phyloP scores from a whole-genome alignment of 805 yeast species.

The Monosporozyma servazzii region DNA sequence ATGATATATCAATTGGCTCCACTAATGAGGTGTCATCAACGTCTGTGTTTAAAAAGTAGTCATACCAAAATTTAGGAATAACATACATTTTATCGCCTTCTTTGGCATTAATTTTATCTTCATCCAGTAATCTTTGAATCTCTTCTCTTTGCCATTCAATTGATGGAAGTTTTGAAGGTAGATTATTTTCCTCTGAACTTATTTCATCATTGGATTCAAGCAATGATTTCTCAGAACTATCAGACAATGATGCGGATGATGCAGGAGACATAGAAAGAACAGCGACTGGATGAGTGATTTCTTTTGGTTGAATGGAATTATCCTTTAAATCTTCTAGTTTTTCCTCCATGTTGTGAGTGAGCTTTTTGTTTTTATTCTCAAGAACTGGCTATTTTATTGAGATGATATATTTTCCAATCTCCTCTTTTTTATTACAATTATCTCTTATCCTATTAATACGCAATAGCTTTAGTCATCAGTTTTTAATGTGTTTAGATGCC shows the following conservation, averaged over 20 bases:
- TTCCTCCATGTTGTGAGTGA: background rate
- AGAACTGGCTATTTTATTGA: background rate
- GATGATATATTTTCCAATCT: background rate
- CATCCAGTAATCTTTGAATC: conserved; percentile 10
- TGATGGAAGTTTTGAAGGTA: background rate
- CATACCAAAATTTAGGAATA: conserved; percentile 40
- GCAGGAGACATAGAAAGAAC: background rate
- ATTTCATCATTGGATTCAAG: background rate
- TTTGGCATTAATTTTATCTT: conserved; percentile 11
- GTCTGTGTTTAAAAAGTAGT: conserved; percentile 31
- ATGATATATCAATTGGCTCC: conserved; percentile 40
- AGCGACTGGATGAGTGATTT: background rate
- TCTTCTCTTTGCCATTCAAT: conserved; percentile 14
- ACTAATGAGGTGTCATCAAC: conserved; percentile 25
- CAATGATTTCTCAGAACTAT: background rate
- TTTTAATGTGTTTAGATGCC: background rate
- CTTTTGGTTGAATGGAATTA: background rate
- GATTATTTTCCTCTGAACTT: background rate
- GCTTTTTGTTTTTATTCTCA: background rate
- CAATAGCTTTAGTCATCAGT: background rate
- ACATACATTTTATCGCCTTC: conserved; percentile 45
- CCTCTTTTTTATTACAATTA: too few species aligned
- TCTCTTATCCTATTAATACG: background rate
- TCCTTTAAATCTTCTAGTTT: background rate
- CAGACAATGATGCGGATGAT: background rate